Evolutionary conservation across 148 eudicot genomes (phyloP).

Genomic region (Cornus florida): DNA sequence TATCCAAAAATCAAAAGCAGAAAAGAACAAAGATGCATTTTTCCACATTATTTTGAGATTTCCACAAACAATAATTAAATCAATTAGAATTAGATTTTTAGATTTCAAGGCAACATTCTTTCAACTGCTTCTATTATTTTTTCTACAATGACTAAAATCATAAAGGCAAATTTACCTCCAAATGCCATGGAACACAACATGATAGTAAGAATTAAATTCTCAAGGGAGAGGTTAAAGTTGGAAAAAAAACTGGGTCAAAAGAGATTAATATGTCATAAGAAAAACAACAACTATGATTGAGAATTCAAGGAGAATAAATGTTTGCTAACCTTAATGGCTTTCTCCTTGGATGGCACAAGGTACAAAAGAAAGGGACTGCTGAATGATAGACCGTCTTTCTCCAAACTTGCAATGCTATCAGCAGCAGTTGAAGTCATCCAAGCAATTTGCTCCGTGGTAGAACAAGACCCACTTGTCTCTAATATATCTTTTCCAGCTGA

Average conservation of each 20-base stretch:
- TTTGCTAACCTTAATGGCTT: constrained; percentile 64
- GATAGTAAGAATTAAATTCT: neutral
- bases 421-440: constrained; percentile 87
- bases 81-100: neutral
- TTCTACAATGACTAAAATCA: neutral
- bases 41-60: neutral
- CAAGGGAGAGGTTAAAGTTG: neutral
- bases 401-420: constrained; percentile 71
- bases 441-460: constrained; percentile 71
- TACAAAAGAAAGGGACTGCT: constrained; percentile 59
- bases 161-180: neutral
- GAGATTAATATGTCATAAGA: neutral
- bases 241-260: neutral
- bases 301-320: neutral
- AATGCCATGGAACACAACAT: constrained; percentile 2
- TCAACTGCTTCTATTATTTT: neutral
- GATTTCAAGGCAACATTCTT: neutral
- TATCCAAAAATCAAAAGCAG: neutral
- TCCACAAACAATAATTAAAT: neutral
- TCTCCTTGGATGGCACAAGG: constrained; percentile 82
- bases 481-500: constrained; percentile 56
- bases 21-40: neutral
- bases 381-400: constrained; percentile 58
- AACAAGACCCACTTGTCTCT: constrained; percentile 52
- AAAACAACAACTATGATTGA: neutral